Evolutionary conservation across 1,284 basidiomycete species (phyloP).

Genomic region (Xerocomus nothofagi): DNA sequence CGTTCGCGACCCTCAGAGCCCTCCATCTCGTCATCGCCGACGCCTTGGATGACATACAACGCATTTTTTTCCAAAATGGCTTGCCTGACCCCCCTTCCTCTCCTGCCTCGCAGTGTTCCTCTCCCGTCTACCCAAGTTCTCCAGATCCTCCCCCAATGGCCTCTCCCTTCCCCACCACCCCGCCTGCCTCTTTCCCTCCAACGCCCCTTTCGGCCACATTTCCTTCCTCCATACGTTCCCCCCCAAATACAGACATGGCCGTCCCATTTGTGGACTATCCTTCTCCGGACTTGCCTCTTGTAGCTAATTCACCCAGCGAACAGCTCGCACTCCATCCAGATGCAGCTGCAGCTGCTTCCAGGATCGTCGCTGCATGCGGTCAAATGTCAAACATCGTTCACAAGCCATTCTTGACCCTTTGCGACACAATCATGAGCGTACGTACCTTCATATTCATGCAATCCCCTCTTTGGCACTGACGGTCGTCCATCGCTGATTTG

Average conservation of each 20-base stretch:
- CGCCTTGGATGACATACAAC: slow-evolving; percentile 67
- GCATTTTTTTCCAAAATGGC: slow-evolving; percentile 43
- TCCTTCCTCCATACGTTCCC: slow-evolving; percentile 9
- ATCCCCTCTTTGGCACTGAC: slow-evolving; percentile 5
- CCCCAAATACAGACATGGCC: not conserved
- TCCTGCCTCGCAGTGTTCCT: slow-evolving; percentile 20
- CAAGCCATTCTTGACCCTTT: slow-evolving; percentile 62
- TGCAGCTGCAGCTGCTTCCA: slow-evolving; percentile 57
- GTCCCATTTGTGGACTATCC: slow-evolving; percentile 53
- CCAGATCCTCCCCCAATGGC: slow-evolving; percentile 17
- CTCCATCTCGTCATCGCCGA: slow-evolving; percentile 66
- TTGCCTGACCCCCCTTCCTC: slow-evolving; percentile 6
- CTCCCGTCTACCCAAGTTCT: slow-evolving; percentile 19
- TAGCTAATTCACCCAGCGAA: slow-evolving; percentile 49
- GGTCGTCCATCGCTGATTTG: not conserved
- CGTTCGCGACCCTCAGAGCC: slow-evolving; percentile 61
- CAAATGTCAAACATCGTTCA: slow-evolving; percentile 64
- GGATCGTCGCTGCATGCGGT: slow-evolving; percentile 64
- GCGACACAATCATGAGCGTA: slow-evolving; percentile 67
- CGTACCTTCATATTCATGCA: slow-evolving; percentile 23
- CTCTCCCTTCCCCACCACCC: slow-evolving; percentile 26
- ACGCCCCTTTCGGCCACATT: slow-evolving; percentile 30
- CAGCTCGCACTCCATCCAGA: slow-evolving; percentile 55
- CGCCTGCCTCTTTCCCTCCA: slow-evolving; percentile 30
- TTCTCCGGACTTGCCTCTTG: slow-evolving; percentile 51